phyloP scores from a whole-genome alignment of 2,329 filamentous ascomycete species.

The Colletotrichum lentis region DNA sequence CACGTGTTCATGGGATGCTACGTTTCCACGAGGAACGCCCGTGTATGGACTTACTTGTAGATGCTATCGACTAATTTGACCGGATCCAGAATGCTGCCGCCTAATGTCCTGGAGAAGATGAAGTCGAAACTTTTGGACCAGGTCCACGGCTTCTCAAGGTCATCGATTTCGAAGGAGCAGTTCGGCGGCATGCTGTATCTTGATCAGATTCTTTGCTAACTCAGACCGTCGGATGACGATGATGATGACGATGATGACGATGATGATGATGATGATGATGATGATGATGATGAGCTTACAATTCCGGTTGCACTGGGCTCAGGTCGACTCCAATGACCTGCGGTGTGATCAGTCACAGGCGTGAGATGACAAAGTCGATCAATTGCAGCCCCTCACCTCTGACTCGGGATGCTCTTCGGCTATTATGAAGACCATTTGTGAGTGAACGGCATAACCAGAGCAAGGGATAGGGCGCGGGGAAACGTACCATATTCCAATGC shows the following conservation, averaged over 20 bases:
- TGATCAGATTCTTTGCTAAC: not conserved
- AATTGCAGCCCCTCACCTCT: conserved; percentile 37
- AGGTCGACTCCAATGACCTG: conserved; percentile 36
- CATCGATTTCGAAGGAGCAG: conserved; percentile 54
- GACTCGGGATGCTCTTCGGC: conserved; percentile 46
- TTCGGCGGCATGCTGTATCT: conserved; percentile 52
- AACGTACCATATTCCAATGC: conserved; percentile 42
- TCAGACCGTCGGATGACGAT: rapidly evolving
- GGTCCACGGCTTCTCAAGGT: conserved; percentile 48
- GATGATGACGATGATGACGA: rapidly evolving
- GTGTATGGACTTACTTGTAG: conserved; percentile 33
- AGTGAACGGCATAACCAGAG: not conserved
- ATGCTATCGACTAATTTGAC: conserved; percentile 41
- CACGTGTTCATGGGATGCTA: too few species aligned
- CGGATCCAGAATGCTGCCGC: conserved; percentile 43
- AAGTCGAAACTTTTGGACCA: conserved; percentile 48
- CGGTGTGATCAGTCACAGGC: not conserved
- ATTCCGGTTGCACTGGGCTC: conserved; percentile 34
- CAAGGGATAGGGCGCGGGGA: too few species aligned
- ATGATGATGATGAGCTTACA: not conserved
- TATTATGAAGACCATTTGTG: not conserved
- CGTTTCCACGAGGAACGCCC: not conserved
- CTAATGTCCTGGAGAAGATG: conserved; percentile 47
- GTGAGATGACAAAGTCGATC: not conserved
- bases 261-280: rapidly evolving